Evolutionary conservation across 306 rosid genomes (phyloP).

Genomic region (Ammopiptanthus mongolicus): DNA sequence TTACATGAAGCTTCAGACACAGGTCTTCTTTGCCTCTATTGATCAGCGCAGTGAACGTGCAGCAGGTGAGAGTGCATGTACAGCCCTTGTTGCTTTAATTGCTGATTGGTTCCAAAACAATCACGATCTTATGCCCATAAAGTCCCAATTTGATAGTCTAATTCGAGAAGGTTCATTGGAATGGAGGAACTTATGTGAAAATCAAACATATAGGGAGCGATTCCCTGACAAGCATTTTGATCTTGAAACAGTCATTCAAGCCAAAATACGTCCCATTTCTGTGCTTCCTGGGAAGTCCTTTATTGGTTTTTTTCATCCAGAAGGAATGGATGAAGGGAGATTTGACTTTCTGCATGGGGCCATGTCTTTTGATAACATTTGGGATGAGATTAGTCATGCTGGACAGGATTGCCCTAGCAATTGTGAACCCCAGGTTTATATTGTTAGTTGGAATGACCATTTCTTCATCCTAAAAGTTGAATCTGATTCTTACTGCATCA

Average conservation of each 20-base stretch:
- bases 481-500: conserved; percentile 76
- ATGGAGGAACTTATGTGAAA: conserved; percentile 92
- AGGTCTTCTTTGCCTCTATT: conserved; percentile 91
- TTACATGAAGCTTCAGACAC: conserved; percentile 79
- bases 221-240: conserved; percentile 98
- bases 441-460: conserved; percentile 98
- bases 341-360: conserved; percentile 90
- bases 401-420: conserved; percentile 43
- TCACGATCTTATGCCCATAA: conserved; percentile 75
- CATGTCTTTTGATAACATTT: conserved; percentile 93
- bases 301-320: conserved; percentile 95
- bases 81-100: conserved; percentile 93
- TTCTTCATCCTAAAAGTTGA: conserved; percentile 96
- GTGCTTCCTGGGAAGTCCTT: conserved; percentile 73
- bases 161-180: conserved; percentile 92
- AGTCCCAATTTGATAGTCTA: conserved; percentile 90
- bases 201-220: conserved; percentile 66
- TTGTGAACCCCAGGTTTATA: conserved; percentile 62
- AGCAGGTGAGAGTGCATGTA: conserved; percentile 99
- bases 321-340: conserved; percentile 84
- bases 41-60: conserved; percentile 98
- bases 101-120: conserved; percentile 95
- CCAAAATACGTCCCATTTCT: conserved; percentile 83
- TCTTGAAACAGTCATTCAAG: conserved; percentile 91
- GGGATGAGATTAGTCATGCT: conserved; percentile 86